A percentile compares a stretch with the other conserved stretches of the same genome.
These are phyloP conservation scores for Pestalotiopsis sp. DNA, from an alignment of 2,329 filamentous ascomycete genomes.

Conservation along the genomic window DNA sequence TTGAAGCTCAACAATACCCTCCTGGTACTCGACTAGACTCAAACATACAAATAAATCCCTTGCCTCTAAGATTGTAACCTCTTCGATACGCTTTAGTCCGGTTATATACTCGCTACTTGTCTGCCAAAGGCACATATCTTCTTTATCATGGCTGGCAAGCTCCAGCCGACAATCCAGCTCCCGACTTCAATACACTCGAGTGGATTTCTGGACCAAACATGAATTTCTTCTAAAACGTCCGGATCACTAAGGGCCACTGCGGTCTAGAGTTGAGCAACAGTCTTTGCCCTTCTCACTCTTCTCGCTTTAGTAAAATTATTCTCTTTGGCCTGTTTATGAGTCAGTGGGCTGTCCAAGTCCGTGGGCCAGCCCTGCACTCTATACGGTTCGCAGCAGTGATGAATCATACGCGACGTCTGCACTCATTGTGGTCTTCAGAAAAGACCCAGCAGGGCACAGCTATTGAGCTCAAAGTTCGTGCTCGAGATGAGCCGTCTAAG, in stretches of 20 bases:
- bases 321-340: too few species aligned
- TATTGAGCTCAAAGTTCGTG: too few species aligned
- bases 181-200: not conserved
- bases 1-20: too few species aligned
- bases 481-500: conserved; percentile 13
- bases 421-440: not conserved
- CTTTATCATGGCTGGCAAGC: not conserved
- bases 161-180: not conserved
- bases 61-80: too few species aligned
- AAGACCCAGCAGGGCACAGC: not conserved
- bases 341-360: too few species aligned
- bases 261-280: not conserved
- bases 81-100: too few species aligned
- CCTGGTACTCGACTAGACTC: too few species aligned
- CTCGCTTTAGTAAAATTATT: too few species aligned
- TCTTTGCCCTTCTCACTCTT: not conserved
- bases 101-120: not conserved
- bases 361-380: too few species aligned
- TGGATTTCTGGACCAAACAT: not conserved
- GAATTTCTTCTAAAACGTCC: not conserved
- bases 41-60: too few species aligned
- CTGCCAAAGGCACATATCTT: not conserved
- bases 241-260: not conserved
- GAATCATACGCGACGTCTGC: not conserved
- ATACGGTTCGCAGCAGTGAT: not conserved